Evolutionary conservation across 805 yeast species (phyloP), one percentile per base, ranked within the genome.

Genomic region (Metschnikowia continentalis): DNA sequence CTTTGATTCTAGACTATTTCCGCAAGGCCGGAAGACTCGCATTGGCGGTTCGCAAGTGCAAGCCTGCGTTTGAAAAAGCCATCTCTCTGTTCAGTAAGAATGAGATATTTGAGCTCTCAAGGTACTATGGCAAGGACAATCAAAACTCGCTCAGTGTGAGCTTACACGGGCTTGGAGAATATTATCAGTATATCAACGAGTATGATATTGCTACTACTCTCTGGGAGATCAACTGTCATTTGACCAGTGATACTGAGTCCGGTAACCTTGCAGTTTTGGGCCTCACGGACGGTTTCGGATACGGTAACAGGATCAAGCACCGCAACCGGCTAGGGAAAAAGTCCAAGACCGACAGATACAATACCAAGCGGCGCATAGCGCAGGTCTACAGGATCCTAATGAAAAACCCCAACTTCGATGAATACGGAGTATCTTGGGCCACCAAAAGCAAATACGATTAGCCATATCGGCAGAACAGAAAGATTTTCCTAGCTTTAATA

Each of bases 201-300:
- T 46, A 50, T 45, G 55, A 61, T 38, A 47, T 51, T 14, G 60
- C 64, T 6, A 57, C 61, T 3, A 59, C 61, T 36, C 47, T 56
- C 23, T 62, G 64, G 63, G 66, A 62, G 42, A 17, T 60, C 15
- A 61, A 58, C 42, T 54, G 58, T 26, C 65, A 61, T 37, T 42
- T 62, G 19, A 61, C 65, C 2, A 49, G 50, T 8, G 65, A 62
- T 41, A 26, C 45, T 3, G 65, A 61, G 41, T 54, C 57, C 49
- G 61, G 64, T 6, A 53, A 57, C 38, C 50, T 61, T 52, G 65
- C 66, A 2, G 56, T 60, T 11, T 48, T 61, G 55, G 65, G 65
- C 5, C 51, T 62, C 20, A 50, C 54, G 1, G 55, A 56, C 43
- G 64, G 64, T 1, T 59, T 46, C 39, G 66, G 65, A 8, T 51